Percentiles rank a stretch among this genome's conserved stretches.
Evolutionary conservation across 371 early-diverging fungal genomes (phyloP).

Genomic region (Coemansia sp.): DNA sequence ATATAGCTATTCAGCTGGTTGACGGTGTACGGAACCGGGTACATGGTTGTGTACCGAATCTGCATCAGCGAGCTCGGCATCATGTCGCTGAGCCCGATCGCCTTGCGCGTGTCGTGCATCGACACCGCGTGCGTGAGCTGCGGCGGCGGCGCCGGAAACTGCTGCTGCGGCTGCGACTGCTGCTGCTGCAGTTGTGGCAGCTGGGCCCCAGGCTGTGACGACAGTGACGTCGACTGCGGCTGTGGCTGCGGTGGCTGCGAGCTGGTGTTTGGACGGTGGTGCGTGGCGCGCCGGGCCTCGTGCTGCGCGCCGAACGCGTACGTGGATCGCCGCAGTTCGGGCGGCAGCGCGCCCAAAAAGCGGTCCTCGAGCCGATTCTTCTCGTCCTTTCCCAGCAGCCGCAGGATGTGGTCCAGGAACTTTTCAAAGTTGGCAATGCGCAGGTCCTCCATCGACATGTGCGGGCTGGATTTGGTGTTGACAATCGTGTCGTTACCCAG

Average conservation of each 20-base stretch:
- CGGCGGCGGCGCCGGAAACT: background rate
- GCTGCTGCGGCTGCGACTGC: constrained; percentile 1
- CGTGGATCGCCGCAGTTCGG: constrained; percentile 20
- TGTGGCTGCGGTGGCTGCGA: background rate
- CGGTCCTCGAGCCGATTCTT: constrained; percentile 54
- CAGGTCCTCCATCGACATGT: constrained; percentile 87
- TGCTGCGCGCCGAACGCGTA: background rate
- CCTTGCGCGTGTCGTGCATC: constrained; percentile 13
- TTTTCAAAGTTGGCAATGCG: constrained; percentile 81
- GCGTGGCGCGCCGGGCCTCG: background rate
- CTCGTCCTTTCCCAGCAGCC: constrained; percentile 51
- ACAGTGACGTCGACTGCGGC: background rate
- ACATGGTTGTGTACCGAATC: constrained; percentile 51
- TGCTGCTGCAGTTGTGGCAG: background rate
- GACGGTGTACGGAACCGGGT: constrained; percentile 34
- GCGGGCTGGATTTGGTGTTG: constrained; percentile 53
- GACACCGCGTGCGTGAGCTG: constrained; percentile 5
- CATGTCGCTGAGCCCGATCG: constrained; percentile 26
- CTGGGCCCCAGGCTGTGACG: no score
- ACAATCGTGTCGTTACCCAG: constrained; percentile 57
- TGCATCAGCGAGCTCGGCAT: constrained; percentile 48
- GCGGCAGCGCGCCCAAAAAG: constrained; percentile 27
- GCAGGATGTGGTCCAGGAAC: constrained; percentile 72
- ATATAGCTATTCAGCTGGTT: constrained; percentile 38
- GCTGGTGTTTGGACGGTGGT: background rate